Evolutionary conservation across 495 filamentous ascomycete species (phyloP).

Genomic region (Ascodesmis nigricans): DNA sequence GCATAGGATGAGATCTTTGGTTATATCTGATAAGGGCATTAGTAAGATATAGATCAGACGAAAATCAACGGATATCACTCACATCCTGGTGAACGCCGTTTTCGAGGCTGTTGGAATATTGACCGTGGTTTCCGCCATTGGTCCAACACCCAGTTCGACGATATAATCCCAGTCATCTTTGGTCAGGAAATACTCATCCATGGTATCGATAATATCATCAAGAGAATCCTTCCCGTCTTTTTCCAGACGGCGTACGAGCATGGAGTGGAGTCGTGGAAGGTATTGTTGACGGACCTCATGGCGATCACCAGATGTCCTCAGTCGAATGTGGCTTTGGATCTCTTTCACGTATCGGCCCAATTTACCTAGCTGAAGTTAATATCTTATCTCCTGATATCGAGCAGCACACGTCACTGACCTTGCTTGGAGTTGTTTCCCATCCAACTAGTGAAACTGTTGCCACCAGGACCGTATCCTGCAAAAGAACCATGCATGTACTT

Average conservation of each 20-base stretch:
- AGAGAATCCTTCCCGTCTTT: slow-evolving; percentile 53
- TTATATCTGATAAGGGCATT: slow-evolving; percentile 46
- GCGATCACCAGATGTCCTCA: slow-evolving; percentile 75
- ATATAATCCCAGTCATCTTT: slow-evolving; percentile 85
- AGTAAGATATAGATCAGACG: slow-evolving; percentile 12
- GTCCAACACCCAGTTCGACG: slow-evolving; percentile 73
- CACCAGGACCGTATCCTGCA: slow-evolving; percentile 16
- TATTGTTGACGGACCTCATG: slow-evolving; percentile 91
- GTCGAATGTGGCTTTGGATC: slow-evolving; percentile 90
- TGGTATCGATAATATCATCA: slow-evolving; percentile 56
- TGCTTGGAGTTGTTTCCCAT: slow-evolving; percentile 84
- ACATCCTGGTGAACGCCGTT: slow-evolving; percentile 64
- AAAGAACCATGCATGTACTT: slow-evolving; percentile 59
- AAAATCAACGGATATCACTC: slow-evolving; percentile 23
- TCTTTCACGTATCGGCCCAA: slow-evolving; percentile 71
- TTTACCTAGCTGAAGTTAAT: too few relatives aligned
- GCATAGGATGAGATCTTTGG: slow-evolving; percentile 59
- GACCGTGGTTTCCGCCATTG: slow-evolving; percentile 48
- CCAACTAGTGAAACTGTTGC: slow-evolving; percentile 54
- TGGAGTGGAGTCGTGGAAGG: slow-evolving; percentile 67
- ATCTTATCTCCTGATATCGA: too few relatives aligned
- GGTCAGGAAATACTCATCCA: slow-evolving; percentile 97
- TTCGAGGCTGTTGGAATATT: slow-evolving; percentile 72
- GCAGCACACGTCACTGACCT: too few relatives aligned
- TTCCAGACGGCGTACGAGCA: slow-evolving; percentile 48